A percentile compares a stretch with the other conserved stretches of the same genome.
These are phyloP conservation scores for Neurospora sp. DNA, from an alignment of 495 filamentous ascomycete genomes.

Conservation along the genomic window DNA sequence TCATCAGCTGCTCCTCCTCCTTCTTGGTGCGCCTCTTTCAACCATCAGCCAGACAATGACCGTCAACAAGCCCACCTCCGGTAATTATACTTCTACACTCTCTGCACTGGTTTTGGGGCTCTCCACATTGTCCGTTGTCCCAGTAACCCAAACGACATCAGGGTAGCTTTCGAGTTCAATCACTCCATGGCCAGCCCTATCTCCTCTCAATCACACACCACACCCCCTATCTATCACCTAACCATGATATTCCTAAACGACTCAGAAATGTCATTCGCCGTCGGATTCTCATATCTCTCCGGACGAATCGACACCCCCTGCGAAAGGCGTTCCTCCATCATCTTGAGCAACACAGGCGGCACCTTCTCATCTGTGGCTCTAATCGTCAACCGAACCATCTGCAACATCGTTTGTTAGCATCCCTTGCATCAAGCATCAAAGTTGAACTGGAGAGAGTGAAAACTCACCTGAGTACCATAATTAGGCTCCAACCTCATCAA, in stretches of 20 bases:
- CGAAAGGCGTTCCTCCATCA: slow-evolving; percentile 75
- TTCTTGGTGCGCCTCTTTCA: not conserved
- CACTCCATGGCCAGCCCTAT: not conserved
- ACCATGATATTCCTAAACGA: slow-evolving; percentile 42
- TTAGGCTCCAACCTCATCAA: slow-evolving; percentile 92
- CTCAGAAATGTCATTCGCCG: slow-evolving; percentile 35
- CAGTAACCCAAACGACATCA: not conserved
- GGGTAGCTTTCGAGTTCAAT: not conserved
- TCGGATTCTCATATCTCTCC: slow-evolving; percentile 25
- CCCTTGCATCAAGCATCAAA: not conserved
- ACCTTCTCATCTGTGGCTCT: slow-evolving; percentile 87
- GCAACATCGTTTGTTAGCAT: not conserved
- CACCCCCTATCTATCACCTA: slow-evolving; percentile 15
- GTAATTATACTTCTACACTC: not conserved
- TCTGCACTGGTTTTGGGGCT: not conserved
- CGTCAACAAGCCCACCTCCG: not conserved
- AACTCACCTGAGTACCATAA: slow-evolving; percentile 68
- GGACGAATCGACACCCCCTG: slow-evolving; percentile 33
- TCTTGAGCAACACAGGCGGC: slow-evolving; percentile 65
- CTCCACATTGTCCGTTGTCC: not conserved
- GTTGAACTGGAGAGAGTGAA: not conserved
- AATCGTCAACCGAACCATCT: slow-evolving; percentile 96
- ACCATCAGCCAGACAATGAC: not conserved
- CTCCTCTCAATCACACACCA: not conserved
- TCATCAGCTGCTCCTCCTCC: not conserved